Evolutionary conservation across 495 filamentous ascomycete genomes (phyloP).

Genomic region (Talaromyces liani): DNA sequence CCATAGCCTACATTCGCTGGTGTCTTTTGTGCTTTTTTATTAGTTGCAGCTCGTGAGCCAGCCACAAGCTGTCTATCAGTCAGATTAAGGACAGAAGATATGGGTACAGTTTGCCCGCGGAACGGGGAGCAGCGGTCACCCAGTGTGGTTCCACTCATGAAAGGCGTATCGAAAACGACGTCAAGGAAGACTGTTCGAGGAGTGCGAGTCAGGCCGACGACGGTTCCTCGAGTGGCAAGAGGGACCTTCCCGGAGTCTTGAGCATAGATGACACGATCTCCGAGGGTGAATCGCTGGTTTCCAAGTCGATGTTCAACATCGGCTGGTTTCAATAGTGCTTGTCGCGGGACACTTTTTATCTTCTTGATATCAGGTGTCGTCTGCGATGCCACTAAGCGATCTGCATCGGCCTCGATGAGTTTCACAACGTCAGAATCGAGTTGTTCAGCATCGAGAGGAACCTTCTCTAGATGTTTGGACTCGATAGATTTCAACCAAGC

Average conservation of each 20-base stretch:
- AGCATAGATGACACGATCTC: conserved; percentile 88
- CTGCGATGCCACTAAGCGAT: conserved; percentile 43
- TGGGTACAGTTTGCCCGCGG: conserved; percentile 85
- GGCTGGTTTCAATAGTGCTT: conserved; percentile 78
- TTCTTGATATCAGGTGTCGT: conserved; percentile 49
- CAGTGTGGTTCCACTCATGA: conserved; percentile 92
- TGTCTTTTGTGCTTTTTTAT: conserved; percentile 43
- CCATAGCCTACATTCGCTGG: conserved; percentile 56
- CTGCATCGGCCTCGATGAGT: conserved; percentile 70
- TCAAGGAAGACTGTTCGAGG: conserved; percentile 75
- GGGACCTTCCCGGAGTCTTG: conserved; percentile 92
- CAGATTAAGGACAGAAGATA: conserved; percentile 78
- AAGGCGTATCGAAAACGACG: conserved; percentile 85
- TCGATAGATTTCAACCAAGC: conserved; percentile 88
- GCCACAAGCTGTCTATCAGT: conserved; percentile 73
- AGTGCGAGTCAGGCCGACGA: conserved; percentile 84
- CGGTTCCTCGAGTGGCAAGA: conserved; percentile 84
- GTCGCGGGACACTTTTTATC: conserved; percentile 70
- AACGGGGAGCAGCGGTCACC: conserved; percentile 89
- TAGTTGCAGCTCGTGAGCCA: conserved; percentile 61
- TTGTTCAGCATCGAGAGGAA: conserved; percentile 91
- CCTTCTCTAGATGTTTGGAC: conserved; percentile 82
- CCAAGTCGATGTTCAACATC: conserved; percentile 88
- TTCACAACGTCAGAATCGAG: conserved; percentile 85
- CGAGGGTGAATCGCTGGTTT: conserved; percentile 75